Evolutionary conservation across 1,284 basidiomycete species (phyloP), one percentile per base, ranked within the genome.

Genomic region (Entoloma clypeatum): DNA sequence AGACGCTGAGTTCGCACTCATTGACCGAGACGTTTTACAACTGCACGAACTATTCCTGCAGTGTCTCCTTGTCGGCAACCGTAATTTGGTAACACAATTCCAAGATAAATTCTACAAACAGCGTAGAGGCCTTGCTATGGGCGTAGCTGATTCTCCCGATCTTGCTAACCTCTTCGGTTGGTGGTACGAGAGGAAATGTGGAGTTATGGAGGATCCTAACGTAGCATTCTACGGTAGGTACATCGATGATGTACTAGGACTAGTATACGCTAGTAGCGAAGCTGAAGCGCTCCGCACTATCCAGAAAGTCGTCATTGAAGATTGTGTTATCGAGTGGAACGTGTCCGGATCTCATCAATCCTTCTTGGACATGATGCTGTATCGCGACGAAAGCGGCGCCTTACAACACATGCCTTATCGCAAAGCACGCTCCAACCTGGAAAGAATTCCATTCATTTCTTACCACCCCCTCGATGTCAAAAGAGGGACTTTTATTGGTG

Each of bases 161-260:
- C 24, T 67, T 4, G 62, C 64, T 4, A 65, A 66, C 38, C 41
- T 64, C 0, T 66, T 50, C 38, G 64, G 60, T 2, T 36, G 18
- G 10, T 51, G 35, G 1, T 59, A 39, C 30, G 62, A 66, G 41
- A 30, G 40, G 5, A 22, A 45, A 14, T 10, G 22, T n/a, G 24
- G 49, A 9, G 50, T 60, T 16, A 17, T 51, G 9, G 25, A 43
- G 11, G 31, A 56, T 42, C 55, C 49, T 3, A 9, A 43, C n/a
- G 34, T 65, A 24, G 39, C 50, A 0, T 65, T 65, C 43, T 68
- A 66, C 44, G 58, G 63, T 0, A 40, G 64, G 3, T 69, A 63
- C 43, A 65, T 69, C 47, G 64, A 68, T 45, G 65, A 69, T 41
- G 50, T 52, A 36, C 44, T 65, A 11, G 55, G 46, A 0, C 36